Conservation (phyloP, 2,329 filamentous ascomycete species). For the Neonectria ditissima region DNA sequence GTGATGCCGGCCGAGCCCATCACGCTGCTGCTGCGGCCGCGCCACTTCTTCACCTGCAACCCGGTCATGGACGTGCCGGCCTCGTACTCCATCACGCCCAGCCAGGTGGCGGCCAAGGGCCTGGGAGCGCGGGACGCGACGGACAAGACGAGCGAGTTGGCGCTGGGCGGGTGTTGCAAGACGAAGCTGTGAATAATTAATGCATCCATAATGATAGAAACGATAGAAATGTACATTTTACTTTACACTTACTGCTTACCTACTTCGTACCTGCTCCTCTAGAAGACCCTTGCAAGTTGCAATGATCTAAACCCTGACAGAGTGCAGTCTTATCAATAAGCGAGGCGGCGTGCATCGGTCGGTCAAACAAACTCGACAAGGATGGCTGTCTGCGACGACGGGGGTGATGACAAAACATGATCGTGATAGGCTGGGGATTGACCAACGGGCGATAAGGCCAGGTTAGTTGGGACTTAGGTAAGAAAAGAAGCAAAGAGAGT, state of each 20-base stretch:
- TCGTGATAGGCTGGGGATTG: neutral
- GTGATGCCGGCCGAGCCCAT: conserved; percentile 92
- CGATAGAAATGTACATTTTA: conserved; percentile 17
- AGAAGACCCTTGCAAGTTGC: neutral
- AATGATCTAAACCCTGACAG: neutral
- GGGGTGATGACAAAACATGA: neutral
- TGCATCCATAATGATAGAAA: conserved; percentile 24
- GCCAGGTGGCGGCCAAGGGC: conserved; percentile 45
- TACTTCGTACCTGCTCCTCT: no score
- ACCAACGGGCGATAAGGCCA: conserved; percentile 4
- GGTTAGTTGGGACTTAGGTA: neutral
- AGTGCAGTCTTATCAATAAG: neutral
- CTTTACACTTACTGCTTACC: neutral
- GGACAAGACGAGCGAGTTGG: conserved; percentile 40
- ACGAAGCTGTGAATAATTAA: conserved; percentile 28
- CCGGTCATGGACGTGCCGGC: conserved; percentile 85
- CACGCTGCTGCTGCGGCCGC: conserved; percentile 79
- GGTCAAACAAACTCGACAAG: no score
- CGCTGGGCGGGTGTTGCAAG: conserved; percentile 38
- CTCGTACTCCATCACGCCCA: conserved; percentile 43
- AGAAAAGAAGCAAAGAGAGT: neutral
- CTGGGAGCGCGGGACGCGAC: conserved; percentile 40
- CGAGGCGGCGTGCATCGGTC: no score
- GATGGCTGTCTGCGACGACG: neutral
- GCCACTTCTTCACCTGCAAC: conserved; percentile 86